Conservation (phyloP, 208 protist genomes). For the Wallacemonas sp. region DNA sequence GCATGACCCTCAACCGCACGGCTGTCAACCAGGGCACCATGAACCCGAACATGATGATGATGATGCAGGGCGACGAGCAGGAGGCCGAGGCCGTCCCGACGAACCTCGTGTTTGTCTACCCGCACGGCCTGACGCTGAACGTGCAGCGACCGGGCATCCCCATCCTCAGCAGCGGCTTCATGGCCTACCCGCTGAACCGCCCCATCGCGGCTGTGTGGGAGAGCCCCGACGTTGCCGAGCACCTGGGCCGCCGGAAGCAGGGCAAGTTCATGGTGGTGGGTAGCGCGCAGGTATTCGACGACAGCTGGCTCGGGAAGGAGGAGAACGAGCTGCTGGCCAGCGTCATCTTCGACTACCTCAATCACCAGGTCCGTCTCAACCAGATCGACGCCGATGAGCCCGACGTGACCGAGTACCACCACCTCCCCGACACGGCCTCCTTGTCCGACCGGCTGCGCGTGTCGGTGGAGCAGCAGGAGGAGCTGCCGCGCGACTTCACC, state of each 20-base stretch:
- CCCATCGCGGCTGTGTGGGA: slow-evolving; percentile 90
- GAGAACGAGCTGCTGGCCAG: slow-evolving; percentile 91
- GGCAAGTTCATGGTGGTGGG: slow-evolving; percentile 93
- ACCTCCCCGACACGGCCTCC: slow-evolving; percentile 94
- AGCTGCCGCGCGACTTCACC: slow-evolving; percentile 95
- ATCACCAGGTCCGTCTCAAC: slow-evolving; percentile 90
- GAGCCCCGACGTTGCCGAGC: slow-evolving; percentile 61
- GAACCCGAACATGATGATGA: slow-evolving; percentile 38
- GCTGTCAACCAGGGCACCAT: slow-evolving; percentile 31
- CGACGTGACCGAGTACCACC: slow-evolving; percentile 95
- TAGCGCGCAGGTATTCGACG: slow-evolving; percentile 90
- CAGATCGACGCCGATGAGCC: slow-evolving; percentile 95
- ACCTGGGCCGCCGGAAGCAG: slow-evolving; percentile 75
- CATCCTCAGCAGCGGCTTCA: slow-evolving; percentile 94
- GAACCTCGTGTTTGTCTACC: slow-evolving; percentile 93
- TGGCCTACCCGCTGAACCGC: slow-evolving; percentile 95
- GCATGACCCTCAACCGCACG: slow-evolving; percentile 68
- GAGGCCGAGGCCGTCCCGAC: slow-evolving; percentile 47
- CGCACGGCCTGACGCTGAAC: slow-evolving; percentile 94
- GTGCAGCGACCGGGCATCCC: slow-evolving; percentile 93
- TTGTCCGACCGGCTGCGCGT: slow-evolving; percentile 92
- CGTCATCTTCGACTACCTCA: slow-evolving; percentile 88
- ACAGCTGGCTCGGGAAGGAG: slow-evolving; percentile 94
- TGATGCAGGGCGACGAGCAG: slow-evolving; percentile 27
- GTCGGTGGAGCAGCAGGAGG: slow-evolving; percentile 96